These are phyloP conservation scores for Chaetomium sp. DNA, from an alignment of 2,329 filamentous ascomycete species.

Conservation along the genomic window DNA sequence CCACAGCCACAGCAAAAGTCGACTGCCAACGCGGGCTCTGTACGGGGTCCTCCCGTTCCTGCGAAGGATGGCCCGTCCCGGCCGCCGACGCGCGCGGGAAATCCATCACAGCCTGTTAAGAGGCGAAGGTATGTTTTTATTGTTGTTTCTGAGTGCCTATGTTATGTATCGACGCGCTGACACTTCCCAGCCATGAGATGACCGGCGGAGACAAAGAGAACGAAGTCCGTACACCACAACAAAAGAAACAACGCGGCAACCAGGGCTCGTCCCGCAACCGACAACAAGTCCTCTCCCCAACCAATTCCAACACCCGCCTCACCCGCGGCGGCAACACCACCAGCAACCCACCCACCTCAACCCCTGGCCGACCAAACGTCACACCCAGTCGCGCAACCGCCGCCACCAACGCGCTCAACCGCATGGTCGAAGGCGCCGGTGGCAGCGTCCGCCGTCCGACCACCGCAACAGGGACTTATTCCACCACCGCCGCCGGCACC, in stretches of 20 bases:
- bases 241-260: conserved; percentile 31
- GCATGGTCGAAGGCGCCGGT: conserved; percentile 55
- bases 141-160: too few species aligned
- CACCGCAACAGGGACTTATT: conserved; percentile 25
- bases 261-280: conserved; percentile 29
- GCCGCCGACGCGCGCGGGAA: conserved; percentile 31
- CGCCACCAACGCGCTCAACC: conserved; percentile 43
- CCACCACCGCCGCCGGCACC: conserved; percentile 24
- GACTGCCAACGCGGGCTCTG: conserved; percentile 20
- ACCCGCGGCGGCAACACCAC: conserved; percentile 32
- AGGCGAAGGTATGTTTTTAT: conserved; percentile 42
- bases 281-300: conserved; percentile 68
- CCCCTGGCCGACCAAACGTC: conserved; percentile 42
- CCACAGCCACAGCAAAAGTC: conserved; percentile 36
- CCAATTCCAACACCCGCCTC: conserved; percentile 72
- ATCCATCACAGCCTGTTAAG: conserved; percentile 34
- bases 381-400: conserved; percentile 54
- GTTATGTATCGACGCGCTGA: conserved; percentile 14
- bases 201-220: conserved; percentile 72
- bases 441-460: conserved; percentile 17
- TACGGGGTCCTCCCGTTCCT: conserved; percentile 41
- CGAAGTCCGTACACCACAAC: conserved; percentile 43
- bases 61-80: conserved; percentile 38
- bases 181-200: conserved; percentile 51
- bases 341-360: conserved; percentile 33